phyloP scores from a whole-genome alignment of 1,139 yeast species.

The Pichia sp. region DNA sequence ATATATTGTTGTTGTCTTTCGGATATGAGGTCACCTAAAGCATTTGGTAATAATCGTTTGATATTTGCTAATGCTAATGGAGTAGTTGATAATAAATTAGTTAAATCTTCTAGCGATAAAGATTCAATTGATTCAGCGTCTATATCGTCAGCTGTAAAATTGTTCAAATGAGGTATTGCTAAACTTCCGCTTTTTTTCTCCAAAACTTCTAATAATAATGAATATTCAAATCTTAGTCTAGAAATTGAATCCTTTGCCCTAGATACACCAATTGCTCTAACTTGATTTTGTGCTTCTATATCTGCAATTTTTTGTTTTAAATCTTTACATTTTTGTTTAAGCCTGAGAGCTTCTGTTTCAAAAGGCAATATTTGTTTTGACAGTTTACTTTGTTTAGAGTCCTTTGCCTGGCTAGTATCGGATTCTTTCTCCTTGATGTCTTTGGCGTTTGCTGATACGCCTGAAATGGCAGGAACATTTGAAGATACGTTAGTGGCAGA shows the following conservation, averaged over 20 bases:
- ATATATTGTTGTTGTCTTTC: conserved; percentile 14
- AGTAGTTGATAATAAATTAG: conserved; percentile 16
- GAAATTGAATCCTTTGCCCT: conserved; percentile 75
- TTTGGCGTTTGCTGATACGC: no score
- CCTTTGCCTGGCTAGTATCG: background rate
- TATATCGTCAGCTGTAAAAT: conserved; percentile 20
- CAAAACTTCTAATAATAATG: conserved; percentile 70
- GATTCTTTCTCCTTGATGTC: conserved; percentile 1
- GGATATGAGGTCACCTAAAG: conserved; percentile 12
- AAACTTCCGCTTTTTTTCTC: conserved; percentile 46
- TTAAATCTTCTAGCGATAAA: conserved; percentile 24
- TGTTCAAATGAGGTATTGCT: conserved; percentile 23
- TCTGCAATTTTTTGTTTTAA: conserved; percentile 66
- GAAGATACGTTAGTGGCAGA: no score
- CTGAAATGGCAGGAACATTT: no score
- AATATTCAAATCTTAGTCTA: conserved; percentile 75
- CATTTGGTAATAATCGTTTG: conserved; percentile 10
- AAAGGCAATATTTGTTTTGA: conserved; percentile 16
- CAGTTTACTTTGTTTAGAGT: conserved; percentile 1
- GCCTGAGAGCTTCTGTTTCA: conserved; percentile 29
- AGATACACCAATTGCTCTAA: conserved; percentile 68
- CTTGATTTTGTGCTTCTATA: conserved; percentile 75
- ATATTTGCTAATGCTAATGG: conserved; percentile 9
- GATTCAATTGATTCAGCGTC: conserved; percentile 26
- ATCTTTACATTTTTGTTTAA: conserved; percentile 62